Evolutionary conservation across 768 basidiomycete species (phyloP).

Genomic region (Trametes punicea): DNA sequence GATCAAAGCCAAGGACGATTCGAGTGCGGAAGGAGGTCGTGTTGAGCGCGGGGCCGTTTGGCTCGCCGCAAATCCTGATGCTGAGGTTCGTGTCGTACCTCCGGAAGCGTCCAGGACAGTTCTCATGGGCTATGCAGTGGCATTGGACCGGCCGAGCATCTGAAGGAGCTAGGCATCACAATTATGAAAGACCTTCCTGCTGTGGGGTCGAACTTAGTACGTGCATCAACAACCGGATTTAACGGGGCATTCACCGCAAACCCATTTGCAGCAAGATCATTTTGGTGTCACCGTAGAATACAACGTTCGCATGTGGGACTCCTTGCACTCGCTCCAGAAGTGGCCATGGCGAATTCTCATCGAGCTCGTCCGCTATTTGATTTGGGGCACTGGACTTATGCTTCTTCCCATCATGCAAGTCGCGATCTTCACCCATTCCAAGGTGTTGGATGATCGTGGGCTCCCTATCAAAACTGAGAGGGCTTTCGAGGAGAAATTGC

Average conservation of each 20-base stretch:
- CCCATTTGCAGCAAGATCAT: slow-evolving; percentile 36
- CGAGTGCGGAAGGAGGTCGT: slow-evolving; percentile 24
- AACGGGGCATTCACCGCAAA: neutral
- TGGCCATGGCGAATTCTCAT: slow-evolving; percentile 28
- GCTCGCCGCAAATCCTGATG: slow-evolving; percentile 39
- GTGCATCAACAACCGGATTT: neutral
- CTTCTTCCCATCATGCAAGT: slow-evolving; percentile 31
- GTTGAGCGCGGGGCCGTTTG: slow-evolving; percentile 24
- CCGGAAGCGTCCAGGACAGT: neutral
- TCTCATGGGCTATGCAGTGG: slow-evolving; percentile 13
- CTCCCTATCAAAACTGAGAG: slow-evolving; percentile 7
- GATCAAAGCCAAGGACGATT: neutral
- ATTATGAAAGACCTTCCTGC: slow-evolving; percentile 24
- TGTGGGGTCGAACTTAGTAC: slow-evolving; percentile 28
- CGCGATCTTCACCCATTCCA: slow-evolving; percentile 31
- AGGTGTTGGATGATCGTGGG: slow-evolving; percentile 25
- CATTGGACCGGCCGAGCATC: slow-evolving; percentile 25
- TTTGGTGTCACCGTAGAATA: slow-evolving; percentile 34
- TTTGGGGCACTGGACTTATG: slow-evolving; percentile 35
- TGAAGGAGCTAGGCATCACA: slow-evolving; percentile 23
- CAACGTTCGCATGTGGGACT: slow-evolving; percentile 32
- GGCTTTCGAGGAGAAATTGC: slow-evolving; percentile 26
- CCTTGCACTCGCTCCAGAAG: slow-evolving; percentile 28
- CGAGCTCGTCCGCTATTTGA: slow-evolving; percentile 34
- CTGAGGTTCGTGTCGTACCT: slow-evolving; percentile 23